A percentile compares a stretch with the other conserved stretches of the same genome.
Conservation (phyloP, 805 yeast species). For the Suhomyces faveliae region DNA sequence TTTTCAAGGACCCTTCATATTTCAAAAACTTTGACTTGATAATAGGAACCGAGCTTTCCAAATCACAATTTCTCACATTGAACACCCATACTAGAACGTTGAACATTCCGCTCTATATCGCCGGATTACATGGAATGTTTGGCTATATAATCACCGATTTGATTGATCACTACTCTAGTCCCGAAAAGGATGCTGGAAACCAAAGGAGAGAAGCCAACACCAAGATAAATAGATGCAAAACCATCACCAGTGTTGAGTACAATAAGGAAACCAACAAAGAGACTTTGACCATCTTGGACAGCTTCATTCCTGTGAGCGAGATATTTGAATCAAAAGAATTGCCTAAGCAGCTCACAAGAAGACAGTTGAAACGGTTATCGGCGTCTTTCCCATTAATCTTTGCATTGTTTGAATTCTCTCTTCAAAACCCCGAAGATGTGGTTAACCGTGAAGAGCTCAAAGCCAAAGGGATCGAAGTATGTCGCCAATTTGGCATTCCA, state of each 20-base stretch:
- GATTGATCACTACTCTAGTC: constrained; percentile 55
- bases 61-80: constrained; percentile 42
- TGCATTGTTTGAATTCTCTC: constrained; percentile 50
- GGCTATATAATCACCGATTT: constrained; percentile 83
- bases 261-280: constrained; percentile 44
- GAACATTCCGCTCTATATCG: constrained; percentile 63
- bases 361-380: constrained; percentile 50
- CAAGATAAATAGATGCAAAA: constrained; percentile 46
- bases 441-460: constrained; percentile 31
- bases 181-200: constrained; percentile 51
- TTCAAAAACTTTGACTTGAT: constrained; percentile 63
- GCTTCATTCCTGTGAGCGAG: constrained; percentile 33
- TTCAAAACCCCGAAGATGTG: constrained; percentile 22
- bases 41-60: constrained; percentile 66
- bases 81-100: constrained; percentile 56
- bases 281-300: constrained; percentile 36
- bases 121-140: constrained; percentile 74
- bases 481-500: constrained; percentile 41
- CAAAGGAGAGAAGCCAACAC: constrained; percentile 43
- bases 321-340: constrained; percentile 35
- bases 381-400: constrained; percentile 59
- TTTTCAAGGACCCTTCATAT: constrained; percentile 29
- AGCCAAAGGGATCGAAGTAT: constrained; percentile 24
- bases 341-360: constrained; percentile 40
- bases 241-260: constrained; percentile 28